Conservation (phyloP, 441 rosid species). For the Flueggea neowawraea region DNA sequence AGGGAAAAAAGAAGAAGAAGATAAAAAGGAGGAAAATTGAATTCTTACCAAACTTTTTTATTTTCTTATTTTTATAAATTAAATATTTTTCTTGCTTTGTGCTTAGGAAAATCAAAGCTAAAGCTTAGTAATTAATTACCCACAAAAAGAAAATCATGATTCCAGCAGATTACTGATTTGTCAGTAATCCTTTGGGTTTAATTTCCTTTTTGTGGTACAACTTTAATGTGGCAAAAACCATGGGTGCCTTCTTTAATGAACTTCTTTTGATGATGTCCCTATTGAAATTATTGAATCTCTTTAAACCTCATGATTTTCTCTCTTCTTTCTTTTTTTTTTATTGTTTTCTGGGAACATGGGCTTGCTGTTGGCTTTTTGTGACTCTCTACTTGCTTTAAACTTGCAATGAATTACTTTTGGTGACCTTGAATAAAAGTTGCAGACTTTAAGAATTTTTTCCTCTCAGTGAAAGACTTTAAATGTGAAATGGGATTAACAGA, state of each 20-base stretch:
- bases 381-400: constrained; percentile 5
- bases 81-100: too few relatives aligned
- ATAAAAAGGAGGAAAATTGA: too few relatives aligned
- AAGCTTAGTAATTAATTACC: too few relatives aligned
- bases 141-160: too few relatives aligned
- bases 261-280: constrained; percentile 47
- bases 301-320: constrained; percentile 18
- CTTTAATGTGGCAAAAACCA: constrained; percentile 30
- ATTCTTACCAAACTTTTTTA: too few relatives aligned
- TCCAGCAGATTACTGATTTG: too few relatives aligned
- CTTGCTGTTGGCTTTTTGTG: constrained; percentile 24
- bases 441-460: too few relatives aligned
- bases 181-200: constrained; percentile 1
- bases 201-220: constrained; percentile 15
- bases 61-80: too few relatives aligned
- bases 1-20: too few relatives aligned
- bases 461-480: constrained; percentile 19
- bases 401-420: constrained; percentile 11
- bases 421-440: constrained; percentile 18
- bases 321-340: neutral
- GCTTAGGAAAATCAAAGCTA: too few relatives aligned
- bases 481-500: constrained; percentile 12
- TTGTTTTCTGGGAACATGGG: constrained; percentile 31
- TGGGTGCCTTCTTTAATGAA: constrained; percentile 46
- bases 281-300: constrained; percentile 38